A percentile compares a stretch with the other conserved stretches of the same genome.
Conservation (phyloP, 164 flowering plant genomes). For the Macadamia integrifolia region DNA sequence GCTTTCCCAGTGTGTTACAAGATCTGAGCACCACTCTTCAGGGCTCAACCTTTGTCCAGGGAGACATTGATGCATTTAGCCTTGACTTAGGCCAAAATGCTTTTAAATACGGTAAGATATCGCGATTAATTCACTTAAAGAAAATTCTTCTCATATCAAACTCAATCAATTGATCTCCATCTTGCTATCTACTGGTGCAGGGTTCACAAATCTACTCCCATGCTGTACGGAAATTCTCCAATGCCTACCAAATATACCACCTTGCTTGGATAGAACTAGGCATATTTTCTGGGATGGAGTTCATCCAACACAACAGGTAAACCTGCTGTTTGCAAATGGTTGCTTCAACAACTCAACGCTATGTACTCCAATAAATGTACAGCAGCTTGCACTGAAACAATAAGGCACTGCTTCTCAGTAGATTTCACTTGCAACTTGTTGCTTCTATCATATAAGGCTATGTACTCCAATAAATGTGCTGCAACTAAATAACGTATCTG, state of each 20-base stretch:
- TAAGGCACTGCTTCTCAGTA: no score
- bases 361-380: background rate
- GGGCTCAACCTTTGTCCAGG: slow-evolving; percentile 33
- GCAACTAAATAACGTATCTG: no score
- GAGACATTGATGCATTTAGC: slow-evolving; percentile 17
- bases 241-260: slow-evolving; percentile 30
- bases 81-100: slow-evolving; percentile 34
- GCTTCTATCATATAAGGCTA: background rate
- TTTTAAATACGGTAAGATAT: slow-evolving; percentile 31
- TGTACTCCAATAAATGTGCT: background rate
- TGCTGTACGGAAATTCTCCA: slow-evolving; percentile 39
- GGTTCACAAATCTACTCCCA: slow-evolving; percentile 29
- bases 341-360: background rate
- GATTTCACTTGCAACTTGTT: background rate
- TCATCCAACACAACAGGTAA: slow-evolving; percentile 25
- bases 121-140: background rate
- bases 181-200: slow-evolving; percentile 15
- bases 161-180: background rate
- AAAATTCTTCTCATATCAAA: background rate
- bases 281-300: slow-evolving; percentile 44
- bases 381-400: no score
- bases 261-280: slow-evolving; percentile 23
- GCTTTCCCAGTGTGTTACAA: slow-evolving; percentile 25
- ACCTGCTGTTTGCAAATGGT: background rate
- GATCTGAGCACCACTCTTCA: slow-evolving; percentile 24